Evolutionary conservation across 1,139 yeast genomes (phyloP).

Genomic region (Entelexis sorbosivorans): DNA sequence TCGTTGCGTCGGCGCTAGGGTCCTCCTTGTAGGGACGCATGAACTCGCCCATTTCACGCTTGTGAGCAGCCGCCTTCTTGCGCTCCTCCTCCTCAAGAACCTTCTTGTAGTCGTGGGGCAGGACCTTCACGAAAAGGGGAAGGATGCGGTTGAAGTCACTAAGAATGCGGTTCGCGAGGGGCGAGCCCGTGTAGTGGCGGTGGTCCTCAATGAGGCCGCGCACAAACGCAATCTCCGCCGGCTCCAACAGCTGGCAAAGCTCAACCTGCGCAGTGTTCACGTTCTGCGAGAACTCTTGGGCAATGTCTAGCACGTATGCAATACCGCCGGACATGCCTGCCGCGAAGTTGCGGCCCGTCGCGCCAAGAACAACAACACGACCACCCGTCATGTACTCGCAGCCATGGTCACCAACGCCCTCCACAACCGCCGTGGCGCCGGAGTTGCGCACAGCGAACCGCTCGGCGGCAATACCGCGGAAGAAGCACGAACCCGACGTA

Average conservation of each 20-base stretch:
- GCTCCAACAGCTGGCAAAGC: constrained; percentile 64
- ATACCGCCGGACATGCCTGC: constrained; percentile 99
- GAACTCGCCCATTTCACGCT: constrained; percentile 39
- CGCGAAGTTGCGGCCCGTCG: constrained; percentile 90
- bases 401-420: constrained; percentile 97
- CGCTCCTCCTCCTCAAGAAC: constrained; percentile 72
- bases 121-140: constrained; percentile 84
- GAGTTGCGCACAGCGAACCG: constrained; percentile 97
- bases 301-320: constrained; percentile 91
- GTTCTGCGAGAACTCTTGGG: constrained; percentile 75
- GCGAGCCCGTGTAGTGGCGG: constrained; percentile 87
- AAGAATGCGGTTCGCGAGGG: constrained; percentile 73
- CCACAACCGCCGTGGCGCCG: constrained; percentile 94
- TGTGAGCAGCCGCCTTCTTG: constrained; percentile 55
- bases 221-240: constrained; percentile 86
- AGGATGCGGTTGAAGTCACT: constrained; percentile 77
- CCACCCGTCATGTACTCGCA: constrained; percentile 99
- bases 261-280: constrained; percentile 79
- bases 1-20: constrained; percentile 76
- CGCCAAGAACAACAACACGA: constrained; percentile 83
- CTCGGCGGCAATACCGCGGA: constrained; percentile 97
- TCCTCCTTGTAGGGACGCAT: constrained; percentile 63
- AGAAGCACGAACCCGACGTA: constrained; percentile 85
- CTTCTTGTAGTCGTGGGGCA: constrained; percentile 83
- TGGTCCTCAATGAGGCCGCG: constrained; percentile 92